Evolutionary conservation across 2,329 filamentous ascomycete species (phyloP), one percentile per base, ranked within the genome.

Genomic region (Aphanocladium album): DNA sequence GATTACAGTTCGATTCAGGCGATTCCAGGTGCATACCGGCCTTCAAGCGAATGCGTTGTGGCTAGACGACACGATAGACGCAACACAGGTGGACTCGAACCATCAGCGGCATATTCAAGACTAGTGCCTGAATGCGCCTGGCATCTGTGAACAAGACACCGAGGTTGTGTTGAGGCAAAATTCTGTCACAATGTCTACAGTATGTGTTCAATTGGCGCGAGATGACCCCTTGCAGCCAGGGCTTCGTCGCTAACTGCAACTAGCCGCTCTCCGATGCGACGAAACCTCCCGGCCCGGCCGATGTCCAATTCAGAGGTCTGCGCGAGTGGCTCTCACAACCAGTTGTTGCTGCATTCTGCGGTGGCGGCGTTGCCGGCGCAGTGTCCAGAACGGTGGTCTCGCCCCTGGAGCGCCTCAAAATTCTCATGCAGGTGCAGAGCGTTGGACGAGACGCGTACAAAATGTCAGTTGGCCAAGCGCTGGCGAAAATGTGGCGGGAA

Each of bases 361-460:
- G 91, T 33, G 95, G 95, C 63, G 95, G 95, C 66, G 87, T 97
- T 23, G 95, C 95, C 17, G 95, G 95, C 62, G 95, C 95, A 47
- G 93, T 99, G n/a, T 98, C 95, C 35, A 86, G 95, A 71, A 99
- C 95, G 25, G 93, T 98, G 52, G 95, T 99, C 5, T 98, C 93
- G 17, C 95, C 95, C 3, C 85, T 99, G 41, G 95, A 99, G 76
- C 87, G 95, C 65, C 82, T 99, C 62, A 98, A 99, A 79, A 99
- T 99, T 68, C 81, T 99, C n/a, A 92, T 97, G 74, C 95, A 99
- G 74, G 84, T 99, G 30, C 95, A 99, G 78, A 96, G 90, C 71
- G 89, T 83, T 54, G 93, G 93, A 19, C 87, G 92, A 70, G 89
- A 91, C 68, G 93, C 96, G 71, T 99, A 99, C 77, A 93, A 95